phyloP scores from a whole-genome alignment of 768 basidiomycete genomes.

The Sporobolomyces roseus region DNA sequence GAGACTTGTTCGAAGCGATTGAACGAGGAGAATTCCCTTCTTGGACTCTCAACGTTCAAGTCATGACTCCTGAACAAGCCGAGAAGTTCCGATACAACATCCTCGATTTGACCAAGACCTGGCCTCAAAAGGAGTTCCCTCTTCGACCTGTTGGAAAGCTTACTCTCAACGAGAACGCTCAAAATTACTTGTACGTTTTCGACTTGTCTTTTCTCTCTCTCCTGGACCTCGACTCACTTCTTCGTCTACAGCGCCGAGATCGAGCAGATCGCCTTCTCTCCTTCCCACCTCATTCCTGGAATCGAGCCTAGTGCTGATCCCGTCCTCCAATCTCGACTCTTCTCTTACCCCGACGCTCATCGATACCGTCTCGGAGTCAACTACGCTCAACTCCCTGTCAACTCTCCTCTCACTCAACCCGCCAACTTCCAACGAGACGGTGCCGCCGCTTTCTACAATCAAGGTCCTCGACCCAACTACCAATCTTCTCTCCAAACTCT shows the following conservation, averaged over 20 bases:
- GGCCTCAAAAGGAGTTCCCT: constrained; percentile 52
- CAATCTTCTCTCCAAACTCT: constrained; percentile 71
- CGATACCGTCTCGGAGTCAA: constrained; percentile 51
- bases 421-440: constrained; percentile 94
- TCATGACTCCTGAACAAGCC: constrained; percentile 87
- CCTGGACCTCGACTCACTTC: constrained; percentile 10
- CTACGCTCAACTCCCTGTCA: constrained; percentile 75
- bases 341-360: constrained; percentile 68
- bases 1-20: constrained; percentile 53
- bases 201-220: constrained; percentile 28
- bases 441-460: constrained; percentile 55
- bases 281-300: constrained; percentile 80
- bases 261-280: constrained; percentile 69
- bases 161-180: constrained; percentile 51
- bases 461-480: constrained; percentile 84
- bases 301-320: constrained; percentile 88
- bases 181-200: constrained; percentile 53
- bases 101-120: constrained; percentile 75
- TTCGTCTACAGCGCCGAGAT: constrained; percentile 40
- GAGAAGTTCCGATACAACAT: constrained; percentile 79
- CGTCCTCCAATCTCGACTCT: constrained; percentile 86
- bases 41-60: constrained; percentile 58
- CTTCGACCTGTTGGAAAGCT: constrained; percentile 51
- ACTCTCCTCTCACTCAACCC: constrained; percentile 67
- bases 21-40: constrained; percentile 50